A percentile compares a stretch with the other conserved stretches of the same genome.
phyloP scores from a whole-genome alignment of 2,329 filamentous ascomycete genomes.

The Ambrosiella beaveri region DNA sequence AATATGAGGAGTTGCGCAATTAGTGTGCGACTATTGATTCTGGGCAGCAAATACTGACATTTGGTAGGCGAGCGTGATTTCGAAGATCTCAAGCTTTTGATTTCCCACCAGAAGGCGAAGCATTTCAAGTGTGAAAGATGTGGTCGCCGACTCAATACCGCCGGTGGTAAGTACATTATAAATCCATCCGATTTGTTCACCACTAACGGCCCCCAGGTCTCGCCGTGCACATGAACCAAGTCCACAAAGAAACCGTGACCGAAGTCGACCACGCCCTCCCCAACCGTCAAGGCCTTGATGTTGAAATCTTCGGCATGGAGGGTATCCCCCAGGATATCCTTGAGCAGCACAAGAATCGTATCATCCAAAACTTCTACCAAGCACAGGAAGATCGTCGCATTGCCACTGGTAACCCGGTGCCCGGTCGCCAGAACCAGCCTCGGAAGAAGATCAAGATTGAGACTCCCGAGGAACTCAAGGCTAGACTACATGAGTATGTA shows the following conservation, averaged over 20 bases:
- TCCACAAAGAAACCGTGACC: constrained; percentile 83
- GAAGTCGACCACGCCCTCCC: constrained; percentile 84
- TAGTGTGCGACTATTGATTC: not conserved
- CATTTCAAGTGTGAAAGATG: constrained; percentile 97
- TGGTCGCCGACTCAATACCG: constrained; percentile 74
- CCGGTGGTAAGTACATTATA: constrained; percentile 48
- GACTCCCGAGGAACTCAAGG: constrained; percentile 59
- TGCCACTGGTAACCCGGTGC: constrained; percentile 66
- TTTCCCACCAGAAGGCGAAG: constrained; percentile 96
- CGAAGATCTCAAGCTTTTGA: constrained; percentile 89
- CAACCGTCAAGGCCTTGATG: constrained; percentile 67
- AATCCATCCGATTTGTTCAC: not conserved
- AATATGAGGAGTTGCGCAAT: not conserved
- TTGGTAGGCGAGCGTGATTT: constrained; percentile 72
- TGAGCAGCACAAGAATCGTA: constrained; percentile 68
- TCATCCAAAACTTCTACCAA: constrained; percentile 72
- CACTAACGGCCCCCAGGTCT: constrained; percentile 42
- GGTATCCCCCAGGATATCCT: constrained; percentile 78
- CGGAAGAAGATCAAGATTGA: constrained; percentile 60
- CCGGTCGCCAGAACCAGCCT: constrained; percentile 44
- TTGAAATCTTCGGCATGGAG: constrained; percentile 98
- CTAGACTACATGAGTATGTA: constrained; percentile 60
- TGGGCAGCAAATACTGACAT: not conserved
- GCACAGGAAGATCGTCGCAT: constrained; percentile 68
- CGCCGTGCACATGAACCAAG: constrained; percentile 92